Percentiles rank a stretch among this genome's conserved stretches.
Conservation (phyloP, 768 basidiomycete species). For the Boletus vermiculosoides region DNA sequence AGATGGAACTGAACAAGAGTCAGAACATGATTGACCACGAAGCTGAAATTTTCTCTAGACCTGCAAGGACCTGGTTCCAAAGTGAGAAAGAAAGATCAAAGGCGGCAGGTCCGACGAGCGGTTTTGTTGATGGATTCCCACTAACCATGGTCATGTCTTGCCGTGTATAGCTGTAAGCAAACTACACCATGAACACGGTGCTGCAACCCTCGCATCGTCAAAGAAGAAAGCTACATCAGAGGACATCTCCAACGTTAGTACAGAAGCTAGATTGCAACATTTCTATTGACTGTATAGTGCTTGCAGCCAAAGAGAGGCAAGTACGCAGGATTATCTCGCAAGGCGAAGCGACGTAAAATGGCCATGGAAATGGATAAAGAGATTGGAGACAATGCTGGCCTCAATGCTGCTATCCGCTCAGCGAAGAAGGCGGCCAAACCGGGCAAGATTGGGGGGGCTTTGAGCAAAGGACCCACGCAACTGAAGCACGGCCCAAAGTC, state of each 20-base stretch:
- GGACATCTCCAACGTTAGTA: slow-evolving; percentile 43
- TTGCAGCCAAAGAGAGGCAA: slow-evolving; percentile 72
- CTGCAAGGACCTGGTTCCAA: slow-evolving; percentile 99
- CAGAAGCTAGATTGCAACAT: not conserved
- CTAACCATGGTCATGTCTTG: slow-evolving; percentile 2
- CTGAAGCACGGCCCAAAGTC: slow-evolving; percentile 33
- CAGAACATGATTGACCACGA: slow-evolving; percentile 94
- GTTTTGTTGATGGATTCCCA: not conserved
- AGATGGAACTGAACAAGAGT: slow-evolving; percentile 95
- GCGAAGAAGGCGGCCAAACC: slow-evolving; percentile 81
- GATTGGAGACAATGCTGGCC: slow-evolving; percentile 47
- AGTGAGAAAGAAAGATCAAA: slow-evolving; percentile 76
- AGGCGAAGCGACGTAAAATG: slow-evolving; percentile 84
- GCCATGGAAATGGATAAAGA: slow-evolving; percentile 78
- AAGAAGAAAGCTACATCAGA: slow-evolving; percentile 36
- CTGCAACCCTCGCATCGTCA: slow-evolving; percentile 36
- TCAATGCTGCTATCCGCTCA: slow-evolving; percentile 77
- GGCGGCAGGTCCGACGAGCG: slow-evolving; percentile 59
- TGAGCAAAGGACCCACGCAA: slow-evolving; percentile 35
- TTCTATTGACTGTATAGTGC: slow-evolving; percentile 5
- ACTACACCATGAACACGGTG: slow-evolving; percentile 63
- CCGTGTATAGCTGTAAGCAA: slow-evolving; percentile 65
- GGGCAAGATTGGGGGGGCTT: slow-evolving; percentile 66
- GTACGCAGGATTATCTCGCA: slow-evolving; percentile 81
- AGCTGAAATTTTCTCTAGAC: slow-evolving; percentile 88